Base-by-base conservation (phyloP, 805 yeast genomes). In the Nakazawaea anatomiae region DNA sequence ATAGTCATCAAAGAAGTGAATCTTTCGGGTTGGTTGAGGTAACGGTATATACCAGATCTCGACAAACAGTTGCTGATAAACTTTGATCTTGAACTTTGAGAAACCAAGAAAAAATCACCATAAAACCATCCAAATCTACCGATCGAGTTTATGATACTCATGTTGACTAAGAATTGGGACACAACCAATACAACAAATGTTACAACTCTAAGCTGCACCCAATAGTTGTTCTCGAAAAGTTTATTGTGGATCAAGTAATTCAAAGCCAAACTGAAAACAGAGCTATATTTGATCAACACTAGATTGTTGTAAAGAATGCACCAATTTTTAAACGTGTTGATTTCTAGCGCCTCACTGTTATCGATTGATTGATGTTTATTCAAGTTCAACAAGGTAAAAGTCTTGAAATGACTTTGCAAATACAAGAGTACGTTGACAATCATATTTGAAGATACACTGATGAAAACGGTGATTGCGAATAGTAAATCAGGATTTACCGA, bases 111-210 rank as follows among this genome's bases (percentile, higher is more conserved):
- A 66, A 87, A 87, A 64, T 87, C 96, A 52, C 96, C 95, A 64
- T 84, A 87, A 60, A 87, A 87, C 94, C 94, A 87, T n/a, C 95
- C 94, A 65, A 83, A 86, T 54, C 85, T 85, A 2, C 92, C 92
- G 56, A 87, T 80, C 46, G 87, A 81, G 42, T 79, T 79, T 55
- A 82, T 75, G 38, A 87, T 85, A 32, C 89, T 85, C 28, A 73
- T 58, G 57, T 85, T 81, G 36, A 89, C 84, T 85, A 89, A 82
- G 14, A 76, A 62, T 58, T 87, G 95, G 31, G 87, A 70, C 6
- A 74, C 57, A 12, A 83, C 69, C 36, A 86, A 69, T 52, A 80
- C 63, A 1, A 67, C 54, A 9, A 92, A 92, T 44, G 83, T 59
- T 49, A 85, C 83, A n/a, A 77, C 56, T 51, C 86, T 65, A 54